Evolutionary conservation across 2,329 filamentous ascomycete genomes (phyloP).

Genomic region (Microcera coccophila): DNA sequence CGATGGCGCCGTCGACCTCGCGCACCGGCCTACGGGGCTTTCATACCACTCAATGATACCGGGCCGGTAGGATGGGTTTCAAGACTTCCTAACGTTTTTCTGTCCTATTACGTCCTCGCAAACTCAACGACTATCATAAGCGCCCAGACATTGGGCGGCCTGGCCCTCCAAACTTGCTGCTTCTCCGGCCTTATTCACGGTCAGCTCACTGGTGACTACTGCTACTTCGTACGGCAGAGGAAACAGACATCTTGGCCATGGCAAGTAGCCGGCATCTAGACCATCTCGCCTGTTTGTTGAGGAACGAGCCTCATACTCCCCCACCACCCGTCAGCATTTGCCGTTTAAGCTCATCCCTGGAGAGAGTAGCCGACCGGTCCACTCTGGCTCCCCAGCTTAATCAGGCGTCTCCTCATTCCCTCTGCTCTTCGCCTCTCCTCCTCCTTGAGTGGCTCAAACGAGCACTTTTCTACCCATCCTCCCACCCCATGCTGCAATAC

Average conservation of each 20-base stretch:
- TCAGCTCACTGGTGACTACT: conserved; percentile 6
- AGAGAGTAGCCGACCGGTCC: conserved; percentile 63
- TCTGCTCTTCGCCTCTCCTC: conserved; percentile 49
- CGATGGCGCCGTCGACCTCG: conserved; percentile 9
- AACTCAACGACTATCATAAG: not conserved
- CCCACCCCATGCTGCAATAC: conserved; percentile 73
- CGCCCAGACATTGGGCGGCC: not conserved
- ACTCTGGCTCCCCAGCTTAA: conserved; percentile 58
- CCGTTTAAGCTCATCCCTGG: conserved; percentile 42
- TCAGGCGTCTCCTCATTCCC: conserved; percentile 59
- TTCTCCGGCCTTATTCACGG: conserved; percentile 3
- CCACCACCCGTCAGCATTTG: not conserved
- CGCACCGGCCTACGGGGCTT: conserved; percentile 2
- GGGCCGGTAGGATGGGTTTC: not conserved
- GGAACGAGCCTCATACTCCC: not conserved
- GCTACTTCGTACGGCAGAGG: not conserved
- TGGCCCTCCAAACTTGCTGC: not conserved
- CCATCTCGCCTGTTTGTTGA: not conserved
- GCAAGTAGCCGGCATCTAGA: not conserved
- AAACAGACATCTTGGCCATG: not conserved
- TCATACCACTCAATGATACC: not conserved
- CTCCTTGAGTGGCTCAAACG: conserved; percentile 49
- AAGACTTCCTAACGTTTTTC: not conserved
- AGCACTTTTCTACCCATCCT: conserved; percentile 57
- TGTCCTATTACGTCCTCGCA: not conserved